Conservation (phyloP, 2,329 filamentous ascomycete genomes). For the Diaporthe helianthi region DNA sequence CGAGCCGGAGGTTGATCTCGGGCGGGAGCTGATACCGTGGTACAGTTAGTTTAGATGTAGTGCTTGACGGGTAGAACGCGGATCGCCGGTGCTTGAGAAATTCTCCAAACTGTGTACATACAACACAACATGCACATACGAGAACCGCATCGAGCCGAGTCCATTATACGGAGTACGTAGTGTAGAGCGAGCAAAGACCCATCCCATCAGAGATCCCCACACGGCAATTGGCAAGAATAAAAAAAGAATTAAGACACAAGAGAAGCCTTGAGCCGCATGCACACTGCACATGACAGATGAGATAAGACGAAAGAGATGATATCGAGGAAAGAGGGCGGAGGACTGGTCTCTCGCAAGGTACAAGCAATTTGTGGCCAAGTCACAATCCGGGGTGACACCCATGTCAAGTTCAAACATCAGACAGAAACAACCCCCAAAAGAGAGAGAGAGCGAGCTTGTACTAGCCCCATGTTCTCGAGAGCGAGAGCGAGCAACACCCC, state of each 20-base stretch:
- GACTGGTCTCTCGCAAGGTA: background rate
- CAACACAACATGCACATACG: background rate
- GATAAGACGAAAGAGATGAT: slow-evolving; percentile 9
- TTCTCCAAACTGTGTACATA: background rate
- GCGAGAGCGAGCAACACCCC: background rate
- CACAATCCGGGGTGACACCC: slow-evolving; percentile 5
- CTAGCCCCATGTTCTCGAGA: slow-evolving; percentile 11
- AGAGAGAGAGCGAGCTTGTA: slow-evolving; percentile 20
- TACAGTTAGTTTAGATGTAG: no score
- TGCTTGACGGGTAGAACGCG: background rate
- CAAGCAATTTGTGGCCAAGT: slow-evolving; percentile 8
- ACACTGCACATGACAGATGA: slow-evolving; percentile 12
- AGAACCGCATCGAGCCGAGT: slow-evolving; percentile 6
- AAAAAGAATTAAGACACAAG: background rate
- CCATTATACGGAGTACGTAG: background rate
- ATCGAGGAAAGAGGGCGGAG: background rate
- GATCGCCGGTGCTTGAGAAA: slow-evolving; percentile 1
- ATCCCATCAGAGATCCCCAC: background rate
- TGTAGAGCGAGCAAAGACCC: background rate
- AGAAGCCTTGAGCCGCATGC: background rate
- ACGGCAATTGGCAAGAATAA: background rate
- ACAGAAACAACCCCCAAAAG: background rate
- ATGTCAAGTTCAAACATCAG: slow-evolving; percentile 18
- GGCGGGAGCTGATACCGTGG: background rate
- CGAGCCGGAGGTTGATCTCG: background rate